These are phyloP conservation scores for Ephemerocybe angulata DNA, from an alignment of 768 basidiomycete genomes.

Conservation along the genomic window DNA sequence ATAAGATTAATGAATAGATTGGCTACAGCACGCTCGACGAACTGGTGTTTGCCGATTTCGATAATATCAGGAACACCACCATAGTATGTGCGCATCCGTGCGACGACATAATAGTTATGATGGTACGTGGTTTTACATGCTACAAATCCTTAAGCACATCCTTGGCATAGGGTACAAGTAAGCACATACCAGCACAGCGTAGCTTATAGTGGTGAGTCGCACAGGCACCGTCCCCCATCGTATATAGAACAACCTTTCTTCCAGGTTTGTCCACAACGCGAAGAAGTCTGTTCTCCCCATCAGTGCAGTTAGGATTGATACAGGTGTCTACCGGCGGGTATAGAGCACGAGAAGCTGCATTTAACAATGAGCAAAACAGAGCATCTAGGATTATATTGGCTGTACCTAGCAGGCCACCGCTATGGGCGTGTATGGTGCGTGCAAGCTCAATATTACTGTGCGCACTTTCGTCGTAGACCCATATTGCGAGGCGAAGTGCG, in stretches of 20 bases:
- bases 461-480: not conserved
- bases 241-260: constrained; percentile 10
- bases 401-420: not conserved
- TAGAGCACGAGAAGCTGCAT: not conserved
- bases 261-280: not conserved
- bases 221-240: constrained; percentile 10
- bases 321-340: constrained; percentile 9
- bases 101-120: constrained; percentile 21
- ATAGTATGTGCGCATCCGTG: constrained; percentile 20
- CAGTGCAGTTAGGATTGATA: constrained; percentile 6
- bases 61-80: constrained; percentile 18
- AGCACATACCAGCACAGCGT: constrained; percentile 1
- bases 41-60: constrained; percentile 27
- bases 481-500: not conserved
- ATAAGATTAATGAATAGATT: constrained; percentile 20
- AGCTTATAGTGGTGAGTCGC: constrained; percentile 12
- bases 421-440: not conserved
- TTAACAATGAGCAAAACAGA: not conserved
- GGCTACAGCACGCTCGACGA: constrained; percentile 17
- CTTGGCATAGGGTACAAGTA: constrained; percentile 15
- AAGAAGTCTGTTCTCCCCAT: constrained; percentile 7
- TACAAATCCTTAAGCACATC: not conserved
- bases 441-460: not conserved
- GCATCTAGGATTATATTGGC: not conserved
- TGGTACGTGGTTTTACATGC: constrained; percentile 13